A percentile compares a stretch with the other conserved stretches of the same genome.
Conservation (phyloP, 768 basidiomycete genomes). For the Kwoniella europaea region DNA sequence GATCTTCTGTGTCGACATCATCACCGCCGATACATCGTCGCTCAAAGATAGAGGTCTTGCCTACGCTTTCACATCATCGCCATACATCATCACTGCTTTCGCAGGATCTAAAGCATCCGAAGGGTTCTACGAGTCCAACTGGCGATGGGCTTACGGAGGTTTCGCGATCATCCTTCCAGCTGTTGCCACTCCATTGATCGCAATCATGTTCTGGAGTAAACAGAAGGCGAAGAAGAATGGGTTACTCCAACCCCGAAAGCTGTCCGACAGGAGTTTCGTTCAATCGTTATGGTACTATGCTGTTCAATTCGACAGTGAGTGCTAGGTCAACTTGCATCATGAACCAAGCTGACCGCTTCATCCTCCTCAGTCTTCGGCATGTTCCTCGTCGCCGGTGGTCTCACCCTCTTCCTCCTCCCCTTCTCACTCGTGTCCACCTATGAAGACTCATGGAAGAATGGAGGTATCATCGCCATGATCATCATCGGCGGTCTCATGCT, state of each 20-base stretch:
- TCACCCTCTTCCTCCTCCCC: slow-evolving; percentile 56
- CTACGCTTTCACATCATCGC: slow-evolving; percentile 47
- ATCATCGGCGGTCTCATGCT: slow-evolving; percentile 50
- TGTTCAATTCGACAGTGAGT: slow-evolving; percentile 48
- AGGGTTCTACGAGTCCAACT: slow-evolving; percentile 40
- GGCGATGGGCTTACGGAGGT: slow-evolving; percentile 42
- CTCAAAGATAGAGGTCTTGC: slow-evolving; percentile 51
- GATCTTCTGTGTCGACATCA: slow-evolving; percentile 49
- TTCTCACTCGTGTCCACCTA: slow-evolving; percentile 55
- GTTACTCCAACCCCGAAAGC: slow-evolving; percentile 6
- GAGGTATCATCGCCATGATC: slow-evolving; percentile 52
- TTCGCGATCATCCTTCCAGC: slow-evolving; percentile 42
- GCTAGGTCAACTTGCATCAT: no score
- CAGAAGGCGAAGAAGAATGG: slow-evolving; percentile 31
- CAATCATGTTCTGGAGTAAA: slow-evolving; percentile 31
- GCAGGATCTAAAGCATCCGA: slow-evolving; percentile 45
- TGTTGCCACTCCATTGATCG: slow-evolving; percentile 28
- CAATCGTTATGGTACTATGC: slow-evolving; percentile 31
- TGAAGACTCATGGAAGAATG: slow-evolving; percentile 37
- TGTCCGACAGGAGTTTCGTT: slow-evolving; percentile 5
- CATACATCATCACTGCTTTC: slow-evolving; percentile 56
- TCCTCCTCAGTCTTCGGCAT: slow-evolving; percentile 44
- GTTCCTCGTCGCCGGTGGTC: slow-evolving; percentile 47
- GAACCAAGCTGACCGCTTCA: neutral
- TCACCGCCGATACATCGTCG: slow-evolving; percentile 54